Conservation (phyloP, 768 basidiomycete genomes). For the Leccinum longicurvipes region DNA sequence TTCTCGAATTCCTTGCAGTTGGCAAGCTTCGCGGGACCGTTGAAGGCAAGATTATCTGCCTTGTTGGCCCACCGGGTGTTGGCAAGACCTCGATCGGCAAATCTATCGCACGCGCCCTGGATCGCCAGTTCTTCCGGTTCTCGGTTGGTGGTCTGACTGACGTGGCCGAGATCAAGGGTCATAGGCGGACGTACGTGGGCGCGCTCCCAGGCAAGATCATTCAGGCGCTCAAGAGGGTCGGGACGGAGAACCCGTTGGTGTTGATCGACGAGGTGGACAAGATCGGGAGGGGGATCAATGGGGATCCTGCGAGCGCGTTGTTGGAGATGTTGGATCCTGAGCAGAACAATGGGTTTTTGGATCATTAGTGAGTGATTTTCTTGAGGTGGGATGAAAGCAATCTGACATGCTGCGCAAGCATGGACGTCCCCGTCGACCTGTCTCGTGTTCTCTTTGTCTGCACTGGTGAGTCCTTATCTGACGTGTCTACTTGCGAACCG, state of each 20-base stretch:
- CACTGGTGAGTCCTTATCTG: conserved; percentile 48
- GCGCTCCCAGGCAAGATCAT: conserved; percentile 95
- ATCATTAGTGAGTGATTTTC: conserved; percentile 77
- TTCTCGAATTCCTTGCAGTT: conserved; percentile 93
- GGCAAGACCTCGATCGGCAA: conserved; percentile 97
- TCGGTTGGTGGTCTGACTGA: conserved; percentile 96
- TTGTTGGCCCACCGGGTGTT: conserved; percentile 96
- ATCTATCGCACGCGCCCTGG: conserved; percentile 87
- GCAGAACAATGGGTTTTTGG: conserved; percentile 91
- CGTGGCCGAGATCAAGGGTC: conserved; percentile 98
- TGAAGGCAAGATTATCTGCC: conserved; percentile 95
- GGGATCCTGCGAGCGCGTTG: conserved; percentile 88
- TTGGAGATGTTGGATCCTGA: conserved; percentile 94
- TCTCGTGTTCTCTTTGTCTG: conserved; percentile 97
- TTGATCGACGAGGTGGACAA: conserved; percentile 97
- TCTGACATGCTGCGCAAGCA: conserved; percentile 45
- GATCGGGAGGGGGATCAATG: conserved; percentile 87
- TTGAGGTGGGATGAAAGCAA: background rate
- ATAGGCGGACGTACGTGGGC: conserved; percentile 94
- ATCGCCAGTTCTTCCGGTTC: conserved; percentile 93
- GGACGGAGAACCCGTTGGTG: conserved; percentile 91
- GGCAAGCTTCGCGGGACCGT: conserved; percentile 93
- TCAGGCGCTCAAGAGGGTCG: conserved; percentile 88
- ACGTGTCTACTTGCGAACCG: background rate
- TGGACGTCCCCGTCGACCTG: conserved; percentile 96